Percentiles rank a stretch among this genome's conserved stretches.
Evolutionary conservation across 306 rosid species (phyloP).

Genomic region (Phaseolus lunatus): DNA sequence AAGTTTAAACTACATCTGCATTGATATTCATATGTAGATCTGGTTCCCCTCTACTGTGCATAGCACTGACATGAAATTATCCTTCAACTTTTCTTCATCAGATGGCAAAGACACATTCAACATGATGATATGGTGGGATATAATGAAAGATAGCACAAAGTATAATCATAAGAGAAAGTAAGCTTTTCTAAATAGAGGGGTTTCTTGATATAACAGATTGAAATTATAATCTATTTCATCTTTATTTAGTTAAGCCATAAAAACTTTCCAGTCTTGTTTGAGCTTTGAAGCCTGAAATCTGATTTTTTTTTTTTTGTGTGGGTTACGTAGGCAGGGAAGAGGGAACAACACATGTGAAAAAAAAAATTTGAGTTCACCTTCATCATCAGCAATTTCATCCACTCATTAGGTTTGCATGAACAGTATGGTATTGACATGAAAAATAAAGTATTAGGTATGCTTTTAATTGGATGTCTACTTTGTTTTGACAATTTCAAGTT

Average conservation of each 20-base stretch:
- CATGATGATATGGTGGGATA: too few relatives aligned
- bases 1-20: background rate
- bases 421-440: background rate
- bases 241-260: too few relatives aligned
- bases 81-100: background rate
- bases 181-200: too few relatives aligned
- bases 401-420: background rate
- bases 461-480: conserved; percentile 16
- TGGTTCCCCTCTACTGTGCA: conserved; percentile 10
- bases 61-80: background rate
- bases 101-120: conserved; percentile 12
- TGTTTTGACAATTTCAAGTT: conserved; percentile 22
- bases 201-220: too few relatives aligned
- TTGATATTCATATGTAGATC: conserved; percentile 17
- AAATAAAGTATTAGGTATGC: background rate
- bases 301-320: too few relatives aligned
- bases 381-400: background rate
- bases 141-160: background rate
- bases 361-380: background rate
- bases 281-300: too few relatives aligned
- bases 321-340: too few relatives aligned
- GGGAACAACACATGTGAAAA: too few relatives aligned
- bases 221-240: too few relatives aligned
- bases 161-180: background rate
- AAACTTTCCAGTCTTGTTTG: too few relatives aligned